A percentile compares a stretch with the other conserved stretches of the same genome.
phyloP scores from a whole-genome alignment of 164 flowering plant species.

The Magnolia changhungtana region DNA sequence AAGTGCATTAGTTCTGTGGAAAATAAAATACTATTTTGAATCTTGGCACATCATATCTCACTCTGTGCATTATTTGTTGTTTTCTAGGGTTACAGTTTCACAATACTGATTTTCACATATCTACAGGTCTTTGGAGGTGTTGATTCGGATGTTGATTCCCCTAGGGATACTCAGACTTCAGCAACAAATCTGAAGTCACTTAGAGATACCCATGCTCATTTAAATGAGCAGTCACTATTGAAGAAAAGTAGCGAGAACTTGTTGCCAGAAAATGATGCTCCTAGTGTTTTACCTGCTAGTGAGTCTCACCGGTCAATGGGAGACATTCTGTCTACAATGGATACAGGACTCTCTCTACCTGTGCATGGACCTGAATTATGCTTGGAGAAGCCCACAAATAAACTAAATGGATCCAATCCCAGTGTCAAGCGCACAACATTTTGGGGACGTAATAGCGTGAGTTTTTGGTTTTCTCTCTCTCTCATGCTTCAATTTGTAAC shows the following conservation, averaged over 20 bases:
- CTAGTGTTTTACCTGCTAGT: slow-evolving; percentile 30
- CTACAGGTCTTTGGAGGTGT: slow-evolving; percentile 58
- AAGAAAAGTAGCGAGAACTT: slow-evolving; percentile 40
- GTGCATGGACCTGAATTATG: slow-evolving; percentile 41
- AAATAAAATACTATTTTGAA: too few relatives aligned
- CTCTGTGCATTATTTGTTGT: too few relatives aligned
- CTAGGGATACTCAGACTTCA: slow-evolving; percentile 29
- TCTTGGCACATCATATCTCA: too few relatives aligned
- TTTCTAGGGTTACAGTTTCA: not conserved
- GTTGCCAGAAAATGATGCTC: slow-evolving; percentile 28
- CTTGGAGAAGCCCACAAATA: slow-evolving; percentile 46
- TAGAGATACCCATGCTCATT: slow-evolving; percentile 30
- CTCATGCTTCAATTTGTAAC: not conserved
- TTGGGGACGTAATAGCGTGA: slow-evolving; percentile 86
- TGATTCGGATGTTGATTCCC: slow-evolving; percentile 64
- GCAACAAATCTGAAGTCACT: slow-evolving; percentile 31
- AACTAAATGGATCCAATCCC: slow-evolving; percentile 39
- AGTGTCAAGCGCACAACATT: slow-evolving; percentile 67
- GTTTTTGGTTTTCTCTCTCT: slow-evolving; percentile 24
- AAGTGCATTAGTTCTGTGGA: not conserved
- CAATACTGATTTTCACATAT: not conserved
- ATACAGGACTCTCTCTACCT: slow-evolving; percentile 42
- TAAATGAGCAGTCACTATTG: slow-evolving; percentile 36
- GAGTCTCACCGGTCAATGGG: slow-evolving; percentile 76
- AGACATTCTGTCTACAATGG: slow-evolving; percentile 65